phyloP scores from a whole-genome alignment of 1,284 basidiomycete species.

The Moniliophthora roreri region DNA sequence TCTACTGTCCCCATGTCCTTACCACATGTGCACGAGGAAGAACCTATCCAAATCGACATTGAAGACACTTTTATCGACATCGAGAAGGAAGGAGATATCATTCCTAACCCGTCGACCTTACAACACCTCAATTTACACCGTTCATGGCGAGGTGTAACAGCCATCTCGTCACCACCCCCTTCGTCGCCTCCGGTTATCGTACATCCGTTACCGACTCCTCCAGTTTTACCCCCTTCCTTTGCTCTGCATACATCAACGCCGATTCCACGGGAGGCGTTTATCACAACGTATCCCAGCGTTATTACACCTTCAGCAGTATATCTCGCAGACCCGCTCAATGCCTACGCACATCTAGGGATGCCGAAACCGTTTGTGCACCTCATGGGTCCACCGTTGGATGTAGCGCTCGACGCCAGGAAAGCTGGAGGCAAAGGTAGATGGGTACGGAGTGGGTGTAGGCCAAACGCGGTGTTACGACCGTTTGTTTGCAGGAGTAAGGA shows the following conservation, averaged over 20 bases:
- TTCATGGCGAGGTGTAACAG: slow-evolving; percentile 69
- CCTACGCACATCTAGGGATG: slow-evolving; percentile 69
- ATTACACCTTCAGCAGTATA: slow-evolving; percentile 65
- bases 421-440: slow-evolving; percentile 79
- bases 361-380: slow-evolving; percentile 81
- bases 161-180: slow-evolving; percentile 32
- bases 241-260: slow-evolving; percentile 48
- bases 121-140: slow-evolving; percentile 54
- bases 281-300: slow-evolving; percentile 56
- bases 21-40: slow-evolving; percentile 34
- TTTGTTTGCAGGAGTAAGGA: slow-evolving; percentile 54
- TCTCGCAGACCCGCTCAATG: slow-evolving; percentile 65
- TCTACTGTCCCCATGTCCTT: slow-evolving; percentile 18
- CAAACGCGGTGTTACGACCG: slow-evolving; percentile 86
- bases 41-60: slow-evolving; percentile 35
- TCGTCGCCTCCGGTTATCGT: not conserved
- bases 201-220: not conserved
- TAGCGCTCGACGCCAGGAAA: slow-evolving; percentile 83
- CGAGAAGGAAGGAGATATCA: slow-evolving; percentile 40
- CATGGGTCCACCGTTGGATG: slow-evolving; percentile 76
- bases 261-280: slow-evolving; percentile 46
- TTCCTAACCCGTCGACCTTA: slow-evolving; percentile 41
- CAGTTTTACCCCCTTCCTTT: slow-evolving; percentile 48
- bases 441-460: slow-evolving; percentile 82
- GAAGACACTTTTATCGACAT: slow-evolving; percentile 47